Evolutionary conservation across 1,284 basidiomycete genomes (phyloP), one percentile per base, ranked within the genome.

Genomic region (Violaceomyces palustris): DNA sequence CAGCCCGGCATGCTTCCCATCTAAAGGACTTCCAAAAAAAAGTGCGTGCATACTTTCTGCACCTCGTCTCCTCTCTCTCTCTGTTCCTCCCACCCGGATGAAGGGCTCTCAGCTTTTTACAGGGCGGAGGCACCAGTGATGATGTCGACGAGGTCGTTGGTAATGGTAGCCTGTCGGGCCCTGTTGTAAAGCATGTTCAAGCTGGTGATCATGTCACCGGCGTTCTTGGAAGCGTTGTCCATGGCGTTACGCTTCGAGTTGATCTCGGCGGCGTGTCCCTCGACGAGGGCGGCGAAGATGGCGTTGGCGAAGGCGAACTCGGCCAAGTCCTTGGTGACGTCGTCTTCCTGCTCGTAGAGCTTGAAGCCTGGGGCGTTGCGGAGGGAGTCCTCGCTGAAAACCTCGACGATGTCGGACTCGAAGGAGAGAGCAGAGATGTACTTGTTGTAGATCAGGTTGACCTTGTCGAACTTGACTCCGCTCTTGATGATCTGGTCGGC

Each of bases 161-260:
- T 92, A 73, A 97, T 98, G 67, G 89, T 84, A 61, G 92, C 93
- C 81, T 98, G 93, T 75, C 93, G 90, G 81, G 91, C 92, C 83
- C 93, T 88, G 78, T 97, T 97, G 83, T 93, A 75, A 30, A 70
- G 45, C 69, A 73, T 69, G 54, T 69, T 61, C 32, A 73, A 57
- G 35, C 48, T 57, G 18, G 55, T 59, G 50, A 73, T 74, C 72
- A 75, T 74, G 60, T 69, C 70, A 40, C 78, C 80, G 47, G 93
- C 94, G 77, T 98, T 98, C 85, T 80, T 98, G 61, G 92, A 93
- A 40, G 93, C 94, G 74, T 93, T 98, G 83, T 98, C 93, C 93
- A 99, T 99, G 73, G 94, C 93, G 69, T 94, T 97, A 66, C 93
- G 87, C 64, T 62, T 72, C 32, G 49, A 72, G 70, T 84, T 86